phyloP scores from a whole-genome alignment of 2,329 filamentous ascomycete genomes.

The Claviceps digitariae region DNA sequence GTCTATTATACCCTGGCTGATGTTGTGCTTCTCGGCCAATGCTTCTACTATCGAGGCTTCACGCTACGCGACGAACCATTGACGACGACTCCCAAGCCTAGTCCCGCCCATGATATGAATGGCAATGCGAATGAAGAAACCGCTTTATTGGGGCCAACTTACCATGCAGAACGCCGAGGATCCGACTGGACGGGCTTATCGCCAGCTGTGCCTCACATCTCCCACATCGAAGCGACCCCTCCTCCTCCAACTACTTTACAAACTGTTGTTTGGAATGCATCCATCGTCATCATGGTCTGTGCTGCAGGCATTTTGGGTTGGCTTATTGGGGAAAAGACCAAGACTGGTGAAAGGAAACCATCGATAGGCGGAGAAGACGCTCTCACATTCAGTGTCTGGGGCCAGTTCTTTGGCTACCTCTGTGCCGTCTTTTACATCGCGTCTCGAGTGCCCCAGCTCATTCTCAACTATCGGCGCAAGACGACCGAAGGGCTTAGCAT shows the following conservation, averaged over 20 bases:
- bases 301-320: conserved; percentile 74
- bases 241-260: conserved; percentile 39
- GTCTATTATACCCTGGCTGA: conserved; percentile 90
- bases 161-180: conserved; percentile 30
- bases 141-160: conserved; percentile 33
- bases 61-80: conserved; percentile 43
- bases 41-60: conserved; percentile 92
- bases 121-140: conserved; percentile 39
- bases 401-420: conserved; percentile 87
- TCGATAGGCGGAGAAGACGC: conserved; percentile 28
- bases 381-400: conserved; percentile 58
- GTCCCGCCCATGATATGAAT: conserved; percentile 13
- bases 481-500: conserved; percentile 87
- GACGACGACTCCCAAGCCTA: conserved; percentile 27
- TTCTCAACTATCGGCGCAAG: conserved; percentile 86
- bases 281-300: conserved; percentile 69
- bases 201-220: conserved; percentile 66
- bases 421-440: conserved; percentile 84
- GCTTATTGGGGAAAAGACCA: conserved; percentile 45
- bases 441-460: conserved; percentile 75
- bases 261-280: conserved; percentile 56
- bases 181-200: conserved; percentile 54
- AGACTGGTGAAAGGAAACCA: conserved; percentile 25
- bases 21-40: conserved; percentile 74
- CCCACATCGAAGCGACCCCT: conserved; percentile 29